Conservation (phyloP, 2,329 filamentous ascomycete genomes). For the Stemphylium vesicarium region DNA sequence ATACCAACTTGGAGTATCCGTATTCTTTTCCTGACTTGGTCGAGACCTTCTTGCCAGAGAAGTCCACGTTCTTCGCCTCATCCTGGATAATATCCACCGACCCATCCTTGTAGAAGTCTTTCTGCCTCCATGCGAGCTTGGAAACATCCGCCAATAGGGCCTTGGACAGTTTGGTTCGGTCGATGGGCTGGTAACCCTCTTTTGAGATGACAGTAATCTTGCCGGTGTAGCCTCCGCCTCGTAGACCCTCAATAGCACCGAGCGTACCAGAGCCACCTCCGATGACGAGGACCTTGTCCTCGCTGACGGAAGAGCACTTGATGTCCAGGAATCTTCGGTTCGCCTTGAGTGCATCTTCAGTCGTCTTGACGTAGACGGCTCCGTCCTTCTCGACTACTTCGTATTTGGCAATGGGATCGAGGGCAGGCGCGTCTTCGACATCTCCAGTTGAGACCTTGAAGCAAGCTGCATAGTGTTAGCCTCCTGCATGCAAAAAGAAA, state of each 20-base stretch:
- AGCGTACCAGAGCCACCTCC: slow-evolving; percentile 78
- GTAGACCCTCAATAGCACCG: slow-evolving; percentile 80
- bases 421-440: slow-evolving; percentile 90
- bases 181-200: slow-evolving; percentile 86
- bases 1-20: slow-evolving; percentile 84
- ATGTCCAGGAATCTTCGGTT: slow-evolving; percentile 76
- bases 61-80: slow-evolving; percentile 77
- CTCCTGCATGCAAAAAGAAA: too few relatives aligned
- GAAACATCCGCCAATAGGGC: slow-evolving; percentile 80
- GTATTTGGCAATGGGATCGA: slow-evolving; percentile 85
- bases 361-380: slow-evolving; percentile 81
- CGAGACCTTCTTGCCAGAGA: slow-evolving; percentile 72
- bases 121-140: slow-evolving; percentile 78
- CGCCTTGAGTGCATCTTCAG: slow-evolving; percentile 77
- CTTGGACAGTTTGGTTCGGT: slow-evolving; percentile 95
- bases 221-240: slow-evolving; percentile 80
- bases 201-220: slow-evolving; percentile 81
- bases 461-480: slow-evolving; percentile 67
- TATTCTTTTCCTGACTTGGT: slow-evolving; percentile 75
- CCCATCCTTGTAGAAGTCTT: slow-evolving; percentile 74
- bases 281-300: slow-evolving; percentile 78
- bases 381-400: slow-evolving; percentile 81
- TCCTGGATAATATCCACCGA: slow-evolving; percentile 63
- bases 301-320: slow-evolving; percentile 66
- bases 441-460: slow-evolving; percentile 90